Conservation (phyloP, 2,329 filamentous ascomycete species). For the Penicillium sp. region DNA sequence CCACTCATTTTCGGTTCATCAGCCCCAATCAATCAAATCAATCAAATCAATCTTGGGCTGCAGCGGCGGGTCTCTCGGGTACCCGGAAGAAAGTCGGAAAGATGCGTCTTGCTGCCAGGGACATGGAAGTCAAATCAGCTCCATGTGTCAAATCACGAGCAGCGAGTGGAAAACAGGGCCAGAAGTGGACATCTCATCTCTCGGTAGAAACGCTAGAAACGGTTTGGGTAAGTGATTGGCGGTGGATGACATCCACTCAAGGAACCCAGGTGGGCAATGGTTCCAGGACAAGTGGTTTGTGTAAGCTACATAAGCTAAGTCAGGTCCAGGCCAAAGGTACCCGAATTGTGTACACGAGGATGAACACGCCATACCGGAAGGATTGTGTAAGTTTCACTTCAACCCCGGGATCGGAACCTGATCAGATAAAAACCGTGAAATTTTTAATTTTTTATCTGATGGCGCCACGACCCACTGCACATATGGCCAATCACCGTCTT, state of each 20-base stretch:
- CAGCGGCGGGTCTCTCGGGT: background rate
- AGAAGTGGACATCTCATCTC: background rate
- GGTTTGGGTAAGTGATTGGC: constrained; percentile 6
- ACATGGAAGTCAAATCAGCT: background rate
- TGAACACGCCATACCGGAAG: background rate
- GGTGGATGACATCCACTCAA: background rate
- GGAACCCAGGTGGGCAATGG: background rate
- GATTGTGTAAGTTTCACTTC: background rate
- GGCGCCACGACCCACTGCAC: constrained; percentile 18
- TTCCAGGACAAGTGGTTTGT: background rate
- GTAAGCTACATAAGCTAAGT: background rate
- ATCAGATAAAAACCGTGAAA: constrained; percentile 19
- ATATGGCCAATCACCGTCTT: background rate
- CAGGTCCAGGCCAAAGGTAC: background rate
- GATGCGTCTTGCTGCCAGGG: background rate
- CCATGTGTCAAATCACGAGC: background rate
- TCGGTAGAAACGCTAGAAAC: constrained; percentile 2
- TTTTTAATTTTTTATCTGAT: constrained; percentile 17
- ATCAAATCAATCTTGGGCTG: background rate
- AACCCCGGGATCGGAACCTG: background rate
- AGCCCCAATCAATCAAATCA: constrained; percentile 6
- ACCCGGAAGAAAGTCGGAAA: background rate
- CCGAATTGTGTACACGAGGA: background rate
- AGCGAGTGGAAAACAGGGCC: background rate
- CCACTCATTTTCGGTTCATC: background rate